Base-by-base conservation (phyloP, 805 yeast species). In the Yamadazyma scolyti region DNA sequence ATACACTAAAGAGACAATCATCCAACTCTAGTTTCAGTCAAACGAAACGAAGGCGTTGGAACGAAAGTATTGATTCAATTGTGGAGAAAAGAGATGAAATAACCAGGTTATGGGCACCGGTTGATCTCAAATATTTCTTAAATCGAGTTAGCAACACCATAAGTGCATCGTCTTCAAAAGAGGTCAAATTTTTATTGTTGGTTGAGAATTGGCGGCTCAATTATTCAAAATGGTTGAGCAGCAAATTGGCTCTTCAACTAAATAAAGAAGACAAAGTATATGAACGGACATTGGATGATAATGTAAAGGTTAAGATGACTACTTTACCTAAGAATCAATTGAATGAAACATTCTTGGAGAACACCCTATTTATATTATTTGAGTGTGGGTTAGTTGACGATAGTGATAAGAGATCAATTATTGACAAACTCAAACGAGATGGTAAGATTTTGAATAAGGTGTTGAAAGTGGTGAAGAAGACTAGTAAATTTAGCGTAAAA, bases 211-310 rank as follows among this genome's bases (percentile, higher is more conserved):
- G 82, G 80, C 40, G 50, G 2, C 42, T 54, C 18, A 56, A 60
- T 3, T 59, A 65, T 29, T 70, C 77, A 1, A 61, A 59, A 29
- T 76, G 82, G 82, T 50, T 75, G 25, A 60, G 61, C 13, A 52
- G 57, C 11, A 73, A 73, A 44, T 51, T 76, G 7, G 43, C 54
- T 3, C 48, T 77, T 16, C 48, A 46, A 24, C 52, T 58, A 25
- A 56, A 63, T 39, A 29, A 30, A 20, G 56, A 44, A 9, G 44
- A 43, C 23, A 30, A 39, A 13, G 46, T 55, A 10, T 65, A 60
- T 34, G 50, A 52, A 48, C 48, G 18, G 25, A 26, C 4, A 36
- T 65, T 12, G 29, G 44, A 48, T 14, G 52, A 52, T 9, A 48
- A 54, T 18, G 30, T 62, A n/a, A 31, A 30, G 0, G 29, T 77